Conservation (phyloP, 2,329 filamentous ascomycete species). For the Raffaelea ambrosiae region DNA sequence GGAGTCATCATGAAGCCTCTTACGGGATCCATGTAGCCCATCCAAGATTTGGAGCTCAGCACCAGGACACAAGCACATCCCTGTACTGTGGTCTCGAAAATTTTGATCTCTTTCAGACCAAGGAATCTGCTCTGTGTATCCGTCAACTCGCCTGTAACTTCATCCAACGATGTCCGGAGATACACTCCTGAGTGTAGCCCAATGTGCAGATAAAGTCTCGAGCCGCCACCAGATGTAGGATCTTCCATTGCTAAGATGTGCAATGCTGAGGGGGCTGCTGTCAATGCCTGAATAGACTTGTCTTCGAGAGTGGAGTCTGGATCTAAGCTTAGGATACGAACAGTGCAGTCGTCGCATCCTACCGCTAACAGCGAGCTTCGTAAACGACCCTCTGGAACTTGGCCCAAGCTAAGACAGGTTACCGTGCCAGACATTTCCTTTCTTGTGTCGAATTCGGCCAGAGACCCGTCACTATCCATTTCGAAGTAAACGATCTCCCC, state of each 20-base stretch:
- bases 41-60: slow-evolving; percentile 88
- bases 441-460: slow-evolving; percentile 92
- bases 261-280: slow-evolving; percentile 78
- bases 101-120: slow-evolving; percentile 78
- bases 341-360: slow-evolving; percentile 92
- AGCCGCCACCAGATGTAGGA: slow-evolving; percentile 70
- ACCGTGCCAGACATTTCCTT: slow-evolving; percentile 93
- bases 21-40: slow-evolving; percentile 76
- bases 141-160: slow-evolving; percentile 89
- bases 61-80: slow-evolving; percentile 78
- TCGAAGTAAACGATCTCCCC: slow-evolving; percentile 98
- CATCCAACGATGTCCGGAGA: slow-evolving; percentile 86
- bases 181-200: slow-evolving; percentile 94
- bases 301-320: slow-evolving; percentile 85
- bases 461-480: slow-evolving; percentile 82
- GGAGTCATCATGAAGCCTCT: slow-evolving; percentile 90
- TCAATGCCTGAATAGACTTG: slow-evolving; percentile 89
- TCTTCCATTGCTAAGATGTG: slow-evolving; percentile 95
- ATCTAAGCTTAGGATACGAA: slow-evolving; percentile 83
- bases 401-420: slow-evolving; percentile 86
- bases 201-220: slow-evolving; percentile 89
- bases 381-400: slow-evolving; percentile 81
- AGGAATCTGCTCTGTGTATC: slow-evolving; percentile 93
- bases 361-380: slow-evolving; percentile 92
- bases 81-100: slow-evolving; percentile 86